These are phyloP conservation scores for Rhodotorula paludigena DNA, from an alignment of 768 basidiomycete species.

Conservation along the genomic window DNA sequence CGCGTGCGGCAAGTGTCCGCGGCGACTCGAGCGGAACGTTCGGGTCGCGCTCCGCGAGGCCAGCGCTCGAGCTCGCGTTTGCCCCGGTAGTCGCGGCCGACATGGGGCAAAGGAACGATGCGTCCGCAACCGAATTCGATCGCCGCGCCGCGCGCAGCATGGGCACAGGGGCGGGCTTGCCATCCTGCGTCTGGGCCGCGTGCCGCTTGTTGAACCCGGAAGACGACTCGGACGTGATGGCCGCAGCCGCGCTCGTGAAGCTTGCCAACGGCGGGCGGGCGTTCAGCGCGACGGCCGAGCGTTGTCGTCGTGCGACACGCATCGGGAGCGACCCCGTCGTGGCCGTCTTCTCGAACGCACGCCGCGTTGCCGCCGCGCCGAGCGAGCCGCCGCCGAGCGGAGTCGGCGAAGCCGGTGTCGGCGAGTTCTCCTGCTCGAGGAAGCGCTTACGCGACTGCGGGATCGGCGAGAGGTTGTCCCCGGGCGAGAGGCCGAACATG, in stretches of 20 bases:
- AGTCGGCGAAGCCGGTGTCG: slow-evolving; percentile 11
- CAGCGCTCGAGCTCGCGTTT: background rate
- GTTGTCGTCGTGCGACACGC: slow-evolving; percentile 24
- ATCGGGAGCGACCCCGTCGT: slow-evolving; percentile 12
- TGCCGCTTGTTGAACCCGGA: slow-evolving; percentile 30
- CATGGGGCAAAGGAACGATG: background rate
- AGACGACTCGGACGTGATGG: background rate
- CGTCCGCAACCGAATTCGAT: slow-evolving; percentile 35
- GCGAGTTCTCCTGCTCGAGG: slow-evolving; percentile 37
- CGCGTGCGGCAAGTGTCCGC: background rate
- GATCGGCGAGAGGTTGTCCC: slow-evolving; percentile 21
- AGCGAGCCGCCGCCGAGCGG: slow-evolving; percentile 16
- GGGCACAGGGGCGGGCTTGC: slow-evolving; percentile 20
- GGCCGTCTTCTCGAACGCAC: slow-evolving; percentile 13
- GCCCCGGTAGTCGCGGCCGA: background rate
- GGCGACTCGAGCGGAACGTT: slow-evolving; percentile 32
- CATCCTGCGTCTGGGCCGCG: slow-evolving; percentile 32
- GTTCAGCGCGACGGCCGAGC: slow-evolving; percentile 19
- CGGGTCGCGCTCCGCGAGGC: slow-evolving; percentile 15
- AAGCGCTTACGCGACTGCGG: slow-evolving; percentile 33
- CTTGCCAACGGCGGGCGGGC: slow-evolving; percentile 9
- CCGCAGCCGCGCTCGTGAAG: background rate
- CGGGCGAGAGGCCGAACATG: slow-evolving; percentile 16
- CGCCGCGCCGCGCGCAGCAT: slow-evolving; percentile 13
- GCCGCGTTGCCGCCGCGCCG: background rate